phyloP scores from a whole-genome alignment of 352 stramenopile genomes.

The Pythium monospermum region DNA sequence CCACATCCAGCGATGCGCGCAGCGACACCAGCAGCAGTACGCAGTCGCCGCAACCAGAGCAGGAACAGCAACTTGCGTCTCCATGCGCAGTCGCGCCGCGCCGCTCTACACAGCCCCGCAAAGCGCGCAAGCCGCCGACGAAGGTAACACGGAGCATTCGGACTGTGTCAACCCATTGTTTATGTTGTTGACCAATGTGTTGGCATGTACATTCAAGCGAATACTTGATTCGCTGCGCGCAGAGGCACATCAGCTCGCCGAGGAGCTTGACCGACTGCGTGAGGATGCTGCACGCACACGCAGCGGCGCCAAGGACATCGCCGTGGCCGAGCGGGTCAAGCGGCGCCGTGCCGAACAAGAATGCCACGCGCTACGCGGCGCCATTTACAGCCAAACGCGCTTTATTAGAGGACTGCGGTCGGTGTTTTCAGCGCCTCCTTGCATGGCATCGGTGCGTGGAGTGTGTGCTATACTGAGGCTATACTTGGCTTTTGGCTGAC shows the following conservation, averaged over 20 bases:
- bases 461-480: not conserved
- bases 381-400: slow-evolving; percentile 1
- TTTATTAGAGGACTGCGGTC: not conserved
- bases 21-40: too few relatives aligned
- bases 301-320: not conserved
- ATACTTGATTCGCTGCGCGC: not conserved
- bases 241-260: not conserved
- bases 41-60: too few relatives aligned
- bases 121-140: too few relatives aligned
- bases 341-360: slow-evolving; percentile 1
- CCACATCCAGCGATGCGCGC: too few relatives aligned
- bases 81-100: too few relatives aligned
- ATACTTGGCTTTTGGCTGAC: not conserved
- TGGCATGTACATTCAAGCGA: not conserved
- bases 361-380: slow-evolving; percentile 1
- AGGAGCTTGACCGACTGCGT: not conserved
- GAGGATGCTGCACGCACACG: not conserved
- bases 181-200: too few relatives aligned
- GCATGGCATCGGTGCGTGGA: not conserved
- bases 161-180: too few relatives aligned
- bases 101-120: too few relatives aligned
- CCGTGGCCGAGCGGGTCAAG: slow-evolving; percentile 1
- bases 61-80: too few relatives aligned
- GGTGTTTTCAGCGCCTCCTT: not conserved
- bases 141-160: too few relatives aligned